A percentile compares a stretch with the other conserved stretches of the same genome.
Conservation (phyloP, 2,329 filamentous ascomycete genomes). For the Ceratocystis harringtonii region DNA sequence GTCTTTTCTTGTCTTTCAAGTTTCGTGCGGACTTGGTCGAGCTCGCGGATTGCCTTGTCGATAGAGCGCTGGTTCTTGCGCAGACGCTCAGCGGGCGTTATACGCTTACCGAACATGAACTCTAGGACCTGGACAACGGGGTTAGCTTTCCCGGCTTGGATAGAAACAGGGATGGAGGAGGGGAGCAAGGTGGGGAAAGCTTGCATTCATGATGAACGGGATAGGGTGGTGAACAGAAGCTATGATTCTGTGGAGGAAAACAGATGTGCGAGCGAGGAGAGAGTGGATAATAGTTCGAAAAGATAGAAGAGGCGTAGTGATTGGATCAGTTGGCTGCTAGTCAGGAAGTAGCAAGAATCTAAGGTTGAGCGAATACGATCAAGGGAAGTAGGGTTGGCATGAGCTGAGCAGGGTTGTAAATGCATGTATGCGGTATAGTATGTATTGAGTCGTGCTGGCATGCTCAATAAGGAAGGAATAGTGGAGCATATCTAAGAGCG, state of each 20-base stretch:
- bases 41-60: conserved; percentile 91
- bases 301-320: no score
- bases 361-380: no score
- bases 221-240: not conserved
- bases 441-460: no score
- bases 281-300: not conserved
- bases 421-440: no score
- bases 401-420: no score
- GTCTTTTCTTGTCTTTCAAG: conserved; percentile 99
- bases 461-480: no score
- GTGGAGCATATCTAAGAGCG: no score
- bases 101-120: conserved; percentile 98
- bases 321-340: no score
- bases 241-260: not conserved
- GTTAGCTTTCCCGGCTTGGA: not conserved
- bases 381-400: no score
- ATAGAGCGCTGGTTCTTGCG: conserved; percentile 91
- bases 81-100: conserved; percentile 85
- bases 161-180: not conserved
- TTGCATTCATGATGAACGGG: conserved; percentile 40
- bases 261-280: not conserved
- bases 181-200: not conserved
- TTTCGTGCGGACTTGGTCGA: conserved; percentile 89
- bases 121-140: conserved; percentile 59
- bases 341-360: no score